Percentiles rank a stretch among this genome's conserved stretches.
These are phyloP conservation scores for Cymbopogon citratus DNA, from an alignment of 176 grass and related monocot genomes.

Conservation along the genomic window DNA sequence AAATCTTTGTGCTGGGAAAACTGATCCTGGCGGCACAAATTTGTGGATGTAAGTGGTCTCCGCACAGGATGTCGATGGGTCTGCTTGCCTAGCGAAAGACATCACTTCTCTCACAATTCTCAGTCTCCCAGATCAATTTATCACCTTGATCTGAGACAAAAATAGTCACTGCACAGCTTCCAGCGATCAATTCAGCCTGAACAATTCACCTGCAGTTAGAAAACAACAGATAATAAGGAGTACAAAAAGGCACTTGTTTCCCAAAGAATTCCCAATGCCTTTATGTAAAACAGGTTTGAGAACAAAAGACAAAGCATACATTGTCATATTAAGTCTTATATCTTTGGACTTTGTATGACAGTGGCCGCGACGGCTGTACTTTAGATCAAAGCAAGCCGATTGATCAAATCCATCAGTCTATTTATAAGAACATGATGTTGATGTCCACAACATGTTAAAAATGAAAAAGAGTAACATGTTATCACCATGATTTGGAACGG, in stretches of 20 bases:
- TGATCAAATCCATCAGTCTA: background rate
- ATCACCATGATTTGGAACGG: too few species aligned
- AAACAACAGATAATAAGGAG: constrained; percentile 10
- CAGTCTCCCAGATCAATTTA: background rate
- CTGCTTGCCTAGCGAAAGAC: constrained; percentile 23
- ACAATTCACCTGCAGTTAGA: constrained; percentile 15
- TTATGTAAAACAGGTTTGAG: background rate
- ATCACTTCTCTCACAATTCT: constrained; percentile 11
- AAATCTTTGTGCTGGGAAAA: constrained; percentile 38
- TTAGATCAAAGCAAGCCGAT: background rate
- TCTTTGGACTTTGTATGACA: background rate
- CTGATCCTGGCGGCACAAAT: constrained; percentile 24
- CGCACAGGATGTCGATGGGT: constrained; percentile 18
- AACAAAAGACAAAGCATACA: background rate
- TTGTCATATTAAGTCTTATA: background rate
- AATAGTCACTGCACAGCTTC: background rate
- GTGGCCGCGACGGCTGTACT: background rate
- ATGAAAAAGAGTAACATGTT: constrained; percentile 13
- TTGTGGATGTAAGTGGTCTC: constrained; percentile 24
- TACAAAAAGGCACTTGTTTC: background rate
- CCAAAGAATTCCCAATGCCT: background rate
- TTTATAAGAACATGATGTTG: background rate
- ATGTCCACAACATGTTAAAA: background rate
- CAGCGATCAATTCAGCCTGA: background rate
- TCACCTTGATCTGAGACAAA: background rate